Conservation (phyloP, 768 basidiomycete species). For the Suillus lakei region DNA sequence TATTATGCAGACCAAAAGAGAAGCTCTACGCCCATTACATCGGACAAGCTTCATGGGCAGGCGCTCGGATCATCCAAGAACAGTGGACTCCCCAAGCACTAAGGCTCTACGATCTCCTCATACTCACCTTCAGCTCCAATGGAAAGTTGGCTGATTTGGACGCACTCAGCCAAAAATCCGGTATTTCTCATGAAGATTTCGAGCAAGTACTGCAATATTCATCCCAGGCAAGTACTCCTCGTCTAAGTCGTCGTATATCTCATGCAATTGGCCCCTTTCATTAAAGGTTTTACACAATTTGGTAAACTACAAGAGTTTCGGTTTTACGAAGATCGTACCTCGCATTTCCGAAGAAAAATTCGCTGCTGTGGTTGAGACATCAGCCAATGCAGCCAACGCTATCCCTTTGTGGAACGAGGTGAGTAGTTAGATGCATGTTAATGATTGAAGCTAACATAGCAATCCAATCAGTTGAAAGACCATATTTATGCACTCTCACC, state of each 20-base stretch:
- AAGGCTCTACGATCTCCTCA: constrained; percentile 72
- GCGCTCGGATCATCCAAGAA: constrained; percentile 80
- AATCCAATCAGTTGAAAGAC: constrained; percentile 58
- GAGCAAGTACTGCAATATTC: constrained; percentile 73
- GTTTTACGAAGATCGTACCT: constrained; percentile 86
- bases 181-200: constrained; percentile 65
- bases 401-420: constrained; percentile 68
- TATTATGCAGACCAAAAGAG: constrained; percentile 61
- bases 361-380: constrained; percentile 60
- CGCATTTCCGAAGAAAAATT: constrained; percentile 68
- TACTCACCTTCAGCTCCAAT: constrained; percentile 66
- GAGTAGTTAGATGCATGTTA: constrained; percentile 20
- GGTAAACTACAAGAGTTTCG: constrained; percentile 79
- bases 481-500: constrained; percentile 75
- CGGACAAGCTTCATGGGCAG: constrained; percentile 79
- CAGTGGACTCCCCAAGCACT: constrained; percentile 81
- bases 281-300: constrained; percentile 46
- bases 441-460: neutral
- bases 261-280: neutral
- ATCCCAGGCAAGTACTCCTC: constrained; percentile 54
- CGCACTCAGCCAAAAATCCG: constrained; percentile 55
- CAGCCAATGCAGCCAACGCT: constrained; percentile 61
- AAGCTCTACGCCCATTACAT: constrained; percentile 81
- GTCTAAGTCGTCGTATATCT: neutral
- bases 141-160: constrained; percentile 62